A percentile compares a stretch with the other conserved stretches of the same genome.
These are phyloP conservation scores for Rhynchosporium agropyri DNA, from an alignment of 2,329 filamentous ascomycete genomes.

Conservation along the genomic window DNA sequence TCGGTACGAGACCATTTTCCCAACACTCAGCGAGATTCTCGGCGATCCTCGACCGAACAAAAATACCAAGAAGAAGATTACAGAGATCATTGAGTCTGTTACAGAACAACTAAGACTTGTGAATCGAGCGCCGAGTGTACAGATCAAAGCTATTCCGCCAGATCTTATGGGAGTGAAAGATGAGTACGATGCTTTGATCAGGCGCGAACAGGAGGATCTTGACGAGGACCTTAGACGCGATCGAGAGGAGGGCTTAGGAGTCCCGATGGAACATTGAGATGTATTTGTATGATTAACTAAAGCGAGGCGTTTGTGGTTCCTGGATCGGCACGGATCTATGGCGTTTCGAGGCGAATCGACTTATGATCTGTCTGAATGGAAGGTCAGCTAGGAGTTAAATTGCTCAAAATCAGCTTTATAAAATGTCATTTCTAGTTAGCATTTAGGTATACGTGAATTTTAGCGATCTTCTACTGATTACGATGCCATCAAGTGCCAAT, in stretches of 20 bases:
- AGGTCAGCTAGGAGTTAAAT: not conserved
- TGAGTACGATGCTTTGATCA: constrained; percentile 68
- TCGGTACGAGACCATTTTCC: constrained; percentile 83
- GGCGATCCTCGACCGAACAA: constrained; percentile 71
- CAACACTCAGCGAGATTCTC: constrained; percentile 73
- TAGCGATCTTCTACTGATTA: no score
- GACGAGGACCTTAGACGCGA: constrained; percentile 56
- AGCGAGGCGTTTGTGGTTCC: constrained; percentile 14
- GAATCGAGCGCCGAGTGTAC: constrained; percentile 81
- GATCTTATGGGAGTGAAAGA: constrained; percentile 70
- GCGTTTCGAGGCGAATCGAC: not conserved
- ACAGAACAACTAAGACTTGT: constrained; percentile 87
- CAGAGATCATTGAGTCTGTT: constrained; percentile 75
- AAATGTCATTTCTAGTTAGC: no score
- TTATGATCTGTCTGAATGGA: not conserved
- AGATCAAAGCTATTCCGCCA: constrained; percentile 78
- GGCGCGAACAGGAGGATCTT: constrained; percentile 64
- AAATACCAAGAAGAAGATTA: constrained; percentile 75
- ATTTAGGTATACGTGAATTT: no score
- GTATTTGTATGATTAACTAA: not conserved
- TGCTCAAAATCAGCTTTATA: not conserved
- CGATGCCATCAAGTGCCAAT: no score
- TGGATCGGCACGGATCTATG: not conserved
- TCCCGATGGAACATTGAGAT: constrained; percentile 54
- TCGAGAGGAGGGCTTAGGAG: constrained; percentile 60